Percentiles rank a stretch among this genome's conserved stretches.
These are phyloP conservation scores for Gaillardinia entomophila DNA, from an alignment of 805 yeast species.

Conservation along the genomic window DNA sequence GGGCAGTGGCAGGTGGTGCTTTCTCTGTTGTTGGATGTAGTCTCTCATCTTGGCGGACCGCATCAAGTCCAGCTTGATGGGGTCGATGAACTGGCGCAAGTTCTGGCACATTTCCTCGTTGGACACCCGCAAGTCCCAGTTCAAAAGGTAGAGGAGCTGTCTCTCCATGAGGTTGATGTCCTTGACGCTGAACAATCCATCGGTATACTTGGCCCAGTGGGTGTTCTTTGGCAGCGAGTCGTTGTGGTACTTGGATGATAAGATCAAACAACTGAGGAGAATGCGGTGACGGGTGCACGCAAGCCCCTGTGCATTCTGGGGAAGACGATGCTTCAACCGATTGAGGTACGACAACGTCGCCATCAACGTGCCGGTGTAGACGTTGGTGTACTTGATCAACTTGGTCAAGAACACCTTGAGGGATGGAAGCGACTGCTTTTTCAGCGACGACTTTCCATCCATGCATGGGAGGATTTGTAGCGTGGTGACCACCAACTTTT, in stretches of 20 bases:
- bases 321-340: conserved; percentile 54
- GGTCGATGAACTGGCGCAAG: conserved; percentile 44
- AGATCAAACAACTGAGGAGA: conserved; percentile 65
- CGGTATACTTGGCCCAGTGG: conserved; percentile 78
- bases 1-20: background rate
- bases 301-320: conserved; percentile 67
- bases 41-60: conserved; percentile 27
- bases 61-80: conserved; percentile 40
- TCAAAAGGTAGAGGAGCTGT: conserved; percentile 59
- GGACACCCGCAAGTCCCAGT: conserved; percentile 60
- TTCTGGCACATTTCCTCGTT: conserved; percentile 38
- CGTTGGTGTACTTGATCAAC: conserved; percentile 68
- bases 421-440: conserved; percentile 50
- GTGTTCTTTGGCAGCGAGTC: conserved; percentile 73
- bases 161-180: conserved; percentile 80
- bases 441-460: conserved; percentile 22
- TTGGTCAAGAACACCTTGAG: conserved; percentile 69
- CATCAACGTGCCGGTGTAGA: conserved; percentile 75
- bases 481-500: conserved; percentile 59
- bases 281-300: conserved; percentile 79
- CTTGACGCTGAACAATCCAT: conserved; percentile 59
- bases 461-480: conserved; percentile 64
- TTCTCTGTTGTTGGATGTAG: conserved; percentile 21
- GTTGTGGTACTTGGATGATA: conserved; percentile 70
- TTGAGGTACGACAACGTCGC: conserved; percentile 66